A percentile compares a stretch with the other conserved stretches of the same genome.
phyloP scores from a whole-genome alignment of 2,329 filamentous ascomycete species.

The Allantophomopsis cytisporea region DNA sequence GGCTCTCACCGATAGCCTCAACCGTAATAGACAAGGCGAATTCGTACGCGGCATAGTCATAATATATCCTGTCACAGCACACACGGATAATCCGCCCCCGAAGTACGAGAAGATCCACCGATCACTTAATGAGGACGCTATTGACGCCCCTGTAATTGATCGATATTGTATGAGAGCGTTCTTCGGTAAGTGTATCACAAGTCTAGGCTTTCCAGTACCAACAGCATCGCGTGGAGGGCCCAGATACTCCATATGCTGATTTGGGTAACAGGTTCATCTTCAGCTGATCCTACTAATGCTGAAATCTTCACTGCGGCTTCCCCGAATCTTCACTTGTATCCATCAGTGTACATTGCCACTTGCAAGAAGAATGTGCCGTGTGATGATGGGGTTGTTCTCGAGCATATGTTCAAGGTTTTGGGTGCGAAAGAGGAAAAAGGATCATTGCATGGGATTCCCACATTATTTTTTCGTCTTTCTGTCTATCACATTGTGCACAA shows the following conservation, averaged over 20 bases:
- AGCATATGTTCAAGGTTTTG: slow-evolving; percentile 12
- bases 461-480: slow-evolving; percentile 19
- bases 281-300: slow-evolving; percentile 6
- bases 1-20: slow-evolving; percentile 9
- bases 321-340: slow-evolving; percentile 7
- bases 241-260: too few relatives aligned
- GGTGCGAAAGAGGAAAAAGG: slow-evolving; percentile 13
- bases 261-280: too few relatives aligned
- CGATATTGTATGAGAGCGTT: slow-evolving; percentile 7
- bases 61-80: slow-evolving; percentile 10
- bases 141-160: slow-evolving; percentile 9
- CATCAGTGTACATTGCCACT: slow-evolving; percentile 9
- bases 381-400: slow-evolving; percentile 17
- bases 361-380: slow-evolving; percentile 16
- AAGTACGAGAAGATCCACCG: slow-evolving; percentile 7
- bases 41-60: slow-evolving; percentile 10
- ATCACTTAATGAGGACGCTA: slow-evolving; percentile 8
- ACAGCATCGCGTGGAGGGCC: too few relatives aligned
- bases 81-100: slow-evolving; percentile 8
- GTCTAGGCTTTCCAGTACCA: too few relatives aligned
- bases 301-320: slow-evolving; percentile 6
- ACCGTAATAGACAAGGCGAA: slow-evolving; percentile 4
- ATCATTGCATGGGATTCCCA: slow-evolving; percentile 16
- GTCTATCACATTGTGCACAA: slow-evolving; percentile 4
- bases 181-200: slow-evolving; percentile 5